Conservation (phyloP, 768 basidiomycete genomes). For the Strobilomyces dryophilus region DNA sequence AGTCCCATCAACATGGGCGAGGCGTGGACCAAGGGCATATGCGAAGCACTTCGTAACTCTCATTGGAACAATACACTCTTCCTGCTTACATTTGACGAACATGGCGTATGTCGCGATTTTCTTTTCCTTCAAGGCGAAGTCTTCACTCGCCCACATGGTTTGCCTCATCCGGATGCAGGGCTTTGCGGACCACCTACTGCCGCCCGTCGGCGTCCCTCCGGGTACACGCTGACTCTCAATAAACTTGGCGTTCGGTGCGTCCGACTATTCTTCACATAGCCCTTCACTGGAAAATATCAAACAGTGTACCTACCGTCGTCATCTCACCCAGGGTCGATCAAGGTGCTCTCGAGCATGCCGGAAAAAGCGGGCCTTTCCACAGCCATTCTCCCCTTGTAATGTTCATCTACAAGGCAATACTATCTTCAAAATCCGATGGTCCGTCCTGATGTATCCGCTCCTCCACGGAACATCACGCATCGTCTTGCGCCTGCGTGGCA, state of each 20-base stretch:
- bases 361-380: constrained; percentile 7
- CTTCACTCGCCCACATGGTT: not conserved
- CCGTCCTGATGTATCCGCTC: not conserved
- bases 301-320: constrained; percentile 19
- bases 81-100: constrained; percentile 25
- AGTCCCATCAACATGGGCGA: constrained; percentile 26
- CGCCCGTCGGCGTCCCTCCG: constrained; percentile 19
- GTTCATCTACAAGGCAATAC: constrained; percentile 18
- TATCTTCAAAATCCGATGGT: too few relatives aligned
- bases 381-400: constrained; percentile 22
- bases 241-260: constrained; percentile 24
- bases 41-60: constrained; percentile 22
- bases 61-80: constrained; percentile 21
- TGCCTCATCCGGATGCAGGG: constrained; percentile 8
- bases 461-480: not conserved
- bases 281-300: too few relatives aligned
- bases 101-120: constrained; percentile 13
- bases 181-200: constrained; percentile 22
- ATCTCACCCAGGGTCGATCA: constrained; percentile 25
- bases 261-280: not conserved
- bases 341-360: constrained; percentile 14
- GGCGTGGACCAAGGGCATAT: constrained; percentile 20
- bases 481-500: not conserved
- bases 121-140: not conserved
- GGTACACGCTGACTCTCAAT: constrained; percentile 24